Percentiles rank a stretch among this genome's conserved stretches.
These are phyloP conservation scores for Choiromyces venosus DNA, from an alignment of 495 filamentous ascomycete genomes.

Conservation along the genomic window DNA sequence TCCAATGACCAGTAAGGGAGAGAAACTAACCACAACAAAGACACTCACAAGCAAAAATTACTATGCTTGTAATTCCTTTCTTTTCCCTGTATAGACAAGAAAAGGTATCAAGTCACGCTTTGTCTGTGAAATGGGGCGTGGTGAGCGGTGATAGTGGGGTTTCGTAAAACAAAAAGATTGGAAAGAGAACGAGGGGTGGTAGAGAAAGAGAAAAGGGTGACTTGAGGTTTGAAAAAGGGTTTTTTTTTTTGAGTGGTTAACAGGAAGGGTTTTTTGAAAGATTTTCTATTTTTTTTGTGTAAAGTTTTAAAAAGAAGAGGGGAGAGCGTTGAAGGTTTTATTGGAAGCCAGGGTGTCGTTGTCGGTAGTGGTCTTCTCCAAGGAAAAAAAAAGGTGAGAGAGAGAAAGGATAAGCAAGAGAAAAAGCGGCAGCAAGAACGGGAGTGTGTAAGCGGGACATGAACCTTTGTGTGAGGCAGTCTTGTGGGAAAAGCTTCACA, in stretches of 20 bases:
- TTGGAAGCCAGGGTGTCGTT: slow-evolving; percentile 34
- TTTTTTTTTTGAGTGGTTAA: slow-evolving; percentile 37
- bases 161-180: slow-evolving; percentile 27
- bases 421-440: slow-evolving; percentile 16
- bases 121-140: slow-evolving; percentile 33
- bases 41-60: slow-evolving; percentile 19
- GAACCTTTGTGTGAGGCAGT: slow-evolving; percentile 4
- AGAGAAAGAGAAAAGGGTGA: slow-evolving; percentile 21
- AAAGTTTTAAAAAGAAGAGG: slow-evolving; percentile 19
- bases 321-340: slow-evolving; percentile 25
- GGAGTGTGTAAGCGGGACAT: neutral
- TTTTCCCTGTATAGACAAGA: neutral
- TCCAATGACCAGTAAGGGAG: neutral
- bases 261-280: slow-evolving; percentile 47
- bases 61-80: slow-evolving; percentile 11
- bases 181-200: slow-evolving; percentile 22
- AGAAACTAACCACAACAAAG: slow-evolving; percentile 31
- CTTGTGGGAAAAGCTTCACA: neutral
- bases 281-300: slow-evolving; percentile 52
- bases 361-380: slow-evolving; percentile 22
- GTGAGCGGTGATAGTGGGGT: slow-evolving; percentile 7
- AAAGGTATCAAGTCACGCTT: slow-evolving; percentile 23
- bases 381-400: slow-evolving; percentile 15
- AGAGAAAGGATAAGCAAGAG: slow-evolving; percentile 2
- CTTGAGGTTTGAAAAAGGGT: slow-evolving; percentile 27